Conservation (phyloP, 2,329 filamentous ascomycete genomes). For the Trichoderma endophyticum region DNA sequence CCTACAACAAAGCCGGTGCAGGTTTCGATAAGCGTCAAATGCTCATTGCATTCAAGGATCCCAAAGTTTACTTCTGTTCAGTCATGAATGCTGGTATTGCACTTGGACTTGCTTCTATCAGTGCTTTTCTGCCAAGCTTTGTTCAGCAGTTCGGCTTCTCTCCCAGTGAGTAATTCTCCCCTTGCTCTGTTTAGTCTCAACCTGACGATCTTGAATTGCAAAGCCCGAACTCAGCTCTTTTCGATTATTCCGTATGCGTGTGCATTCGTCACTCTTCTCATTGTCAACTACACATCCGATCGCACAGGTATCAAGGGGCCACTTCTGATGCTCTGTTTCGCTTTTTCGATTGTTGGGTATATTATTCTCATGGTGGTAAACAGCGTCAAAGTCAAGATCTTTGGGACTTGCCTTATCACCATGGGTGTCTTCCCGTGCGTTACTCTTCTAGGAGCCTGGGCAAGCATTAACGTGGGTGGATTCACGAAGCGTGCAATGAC, state of each 20-base stretch:
- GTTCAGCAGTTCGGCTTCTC: not conserved
- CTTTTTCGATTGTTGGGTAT: not conserved
- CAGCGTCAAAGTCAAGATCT: not conserved
- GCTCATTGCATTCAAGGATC: not conserved
- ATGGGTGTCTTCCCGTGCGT: not conserved
- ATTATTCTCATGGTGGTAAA: not conserved
- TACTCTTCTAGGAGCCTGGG: not conserved
- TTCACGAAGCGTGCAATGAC: slow-evolving; percentile 3
- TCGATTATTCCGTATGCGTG: not conserved
- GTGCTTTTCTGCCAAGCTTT: not conserved
- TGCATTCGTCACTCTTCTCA: not conserved
- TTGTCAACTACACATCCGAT: not conserved
- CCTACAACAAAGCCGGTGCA: not conserved
- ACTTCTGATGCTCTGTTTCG: not conserved
- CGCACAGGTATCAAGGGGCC: not conserved
- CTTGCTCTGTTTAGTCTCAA: too few relatives aligned
- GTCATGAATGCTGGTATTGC: not conserved
- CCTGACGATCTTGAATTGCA: not conserved
- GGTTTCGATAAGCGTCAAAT: not conserved
- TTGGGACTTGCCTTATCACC: not conserved
- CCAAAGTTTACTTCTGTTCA: not conserved
- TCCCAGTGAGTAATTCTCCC: not conserved
- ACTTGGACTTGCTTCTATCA: not conserved
- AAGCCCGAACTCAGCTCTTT: not conserved
- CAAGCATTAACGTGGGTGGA: not conserved